These are phyloP conservation scores for Solanum hybrid DNA, from an alignment of 305 asterid genomes.

Conservation along the genomic window DNA sequence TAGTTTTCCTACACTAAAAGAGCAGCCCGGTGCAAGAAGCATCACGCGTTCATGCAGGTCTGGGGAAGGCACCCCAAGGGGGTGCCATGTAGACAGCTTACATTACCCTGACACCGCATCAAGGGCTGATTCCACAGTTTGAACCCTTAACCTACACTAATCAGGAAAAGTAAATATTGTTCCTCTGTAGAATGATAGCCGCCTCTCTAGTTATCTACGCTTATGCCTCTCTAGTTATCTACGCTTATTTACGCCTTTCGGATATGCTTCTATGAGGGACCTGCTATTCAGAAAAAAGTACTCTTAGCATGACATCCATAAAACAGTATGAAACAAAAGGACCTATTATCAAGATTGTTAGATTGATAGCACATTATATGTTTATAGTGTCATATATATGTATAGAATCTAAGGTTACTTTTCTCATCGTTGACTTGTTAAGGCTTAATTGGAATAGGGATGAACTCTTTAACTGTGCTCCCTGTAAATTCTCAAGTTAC, in stretches of 20 bases:
- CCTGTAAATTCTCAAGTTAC: not conserved
- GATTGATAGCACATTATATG: not conserved
- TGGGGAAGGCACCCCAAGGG: not conserved
- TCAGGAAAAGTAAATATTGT: not conserved
- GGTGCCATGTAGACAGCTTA: not conserved
- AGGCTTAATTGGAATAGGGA: not conserved
- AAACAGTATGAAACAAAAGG: not conserved
- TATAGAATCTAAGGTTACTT: not conserved
- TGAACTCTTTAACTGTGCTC: not conserved
- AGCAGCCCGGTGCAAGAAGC: not conserved
- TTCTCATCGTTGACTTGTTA: not conserved
- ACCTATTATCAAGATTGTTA: not conserved
- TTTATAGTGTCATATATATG: not conserved
- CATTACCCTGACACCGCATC: not conserved
- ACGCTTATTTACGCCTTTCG: not conserved
- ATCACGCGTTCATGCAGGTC: not conserved
- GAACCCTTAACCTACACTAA: not conserved
- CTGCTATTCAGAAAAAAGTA: not conserved
- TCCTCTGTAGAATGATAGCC: not conserved
- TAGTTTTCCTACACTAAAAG: not conserved
- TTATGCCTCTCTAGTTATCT: not conserved
- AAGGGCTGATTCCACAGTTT: not conserved
- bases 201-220: not conserved
- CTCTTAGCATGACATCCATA: not conserved
- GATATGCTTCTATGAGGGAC: not conserved